A percentile compares a stretch with the other conserved stretches of the same genome.
Conservation (phyloP, 2,329 filamentous ascomycete genomes). For the Daldinia sp. region DNA sequence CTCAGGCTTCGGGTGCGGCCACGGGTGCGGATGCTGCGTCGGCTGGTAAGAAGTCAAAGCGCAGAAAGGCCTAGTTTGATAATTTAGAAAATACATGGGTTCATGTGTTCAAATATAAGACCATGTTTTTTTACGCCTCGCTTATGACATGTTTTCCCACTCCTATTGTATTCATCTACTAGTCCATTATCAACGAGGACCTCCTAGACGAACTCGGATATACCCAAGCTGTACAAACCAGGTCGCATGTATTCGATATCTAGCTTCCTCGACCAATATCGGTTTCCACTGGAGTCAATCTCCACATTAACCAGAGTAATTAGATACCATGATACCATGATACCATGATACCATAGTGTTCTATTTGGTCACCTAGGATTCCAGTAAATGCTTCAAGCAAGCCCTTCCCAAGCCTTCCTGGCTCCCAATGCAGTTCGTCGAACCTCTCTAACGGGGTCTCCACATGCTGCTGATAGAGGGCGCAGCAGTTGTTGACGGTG, state of each 20-base stretch:
- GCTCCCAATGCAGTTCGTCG: slow-evolving; percentile 59
- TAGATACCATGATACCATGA: not conserved
- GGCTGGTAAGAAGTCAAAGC: slow-evolving; percentile 44
- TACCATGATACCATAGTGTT: not conserved
- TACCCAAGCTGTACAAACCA: not conserved
- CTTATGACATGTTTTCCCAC: slow-evolving; percentile 7
- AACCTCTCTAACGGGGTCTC: slow-evolving; percentile 62
- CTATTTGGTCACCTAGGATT: not conserved
- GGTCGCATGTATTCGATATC: not conserved
- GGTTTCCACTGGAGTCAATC: not conserved
- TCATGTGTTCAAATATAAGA: slow-evolving; percentile 13
- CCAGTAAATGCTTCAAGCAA: slow-evolving; percentile 37
- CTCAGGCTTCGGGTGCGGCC: slow-evolving; percentile 31
- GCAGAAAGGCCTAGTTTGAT: slow-evolving; percentile 45
- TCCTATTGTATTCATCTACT: not conserved
- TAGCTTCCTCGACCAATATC: not conserved
- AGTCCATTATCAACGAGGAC: not conserved
- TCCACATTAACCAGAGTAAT: not conserved
- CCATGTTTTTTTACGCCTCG: slow-evolving; percentile 12
- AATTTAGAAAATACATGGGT: slow-evolving; percentile 45
- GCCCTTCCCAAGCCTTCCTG: slow-evolving; percentile 57
- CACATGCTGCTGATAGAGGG: slow-evolving; percentile 60
- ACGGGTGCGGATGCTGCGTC: slow-evolving; percentile 39
- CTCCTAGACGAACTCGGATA: no score
- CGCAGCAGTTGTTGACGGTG: slow-evolving; percentile 56